phyloP scores from a whole-genome alignment of 495 filamentous ascomycete genomes.

The Penicillium pulvis region DNA sequence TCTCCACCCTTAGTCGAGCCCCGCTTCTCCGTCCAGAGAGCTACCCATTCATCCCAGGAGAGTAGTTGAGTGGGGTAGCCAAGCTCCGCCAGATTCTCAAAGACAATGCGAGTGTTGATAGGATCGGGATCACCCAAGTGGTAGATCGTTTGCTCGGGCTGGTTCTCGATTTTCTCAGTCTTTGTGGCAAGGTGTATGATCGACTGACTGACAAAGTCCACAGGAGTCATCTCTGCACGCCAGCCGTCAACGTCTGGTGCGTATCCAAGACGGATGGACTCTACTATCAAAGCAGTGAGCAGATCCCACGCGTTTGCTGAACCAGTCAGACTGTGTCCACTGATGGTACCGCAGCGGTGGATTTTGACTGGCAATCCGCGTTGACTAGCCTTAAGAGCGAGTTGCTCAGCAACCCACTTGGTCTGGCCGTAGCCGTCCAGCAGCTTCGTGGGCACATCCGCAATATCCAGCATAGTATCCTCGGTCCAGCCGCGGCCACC shows the following conservation, averaged over 20 bases:
- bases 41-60: slow-evolving; percentile 64
- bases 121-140: slow-evolving; percentile 69
- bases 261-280: slow-evolving; percentile 64
- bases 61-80: slow-evolving; percentile 63
- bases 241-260: slow-evolving; percentile 65
- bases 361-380: slow-evolving; percentile 63
- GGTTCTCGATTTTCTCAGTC: slow-evolving; percentile 26
- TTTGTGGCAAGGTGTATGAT: slow-evolving; percentile 62
- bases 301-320: slow-evolving; percentile 71
- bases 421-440: slow-evolving; percentile 66
- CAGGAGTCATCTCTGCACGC: slow-evolving; percentile 73
- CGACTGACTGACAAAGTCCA: slow-evolving; percentile 67
- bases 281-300: slow-evolving; percentile 64
- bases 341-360: slow-evolving; percentile 64
- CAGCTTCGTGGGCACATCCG: slow-evolving; percentile 60
- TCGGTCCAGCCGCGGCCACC: slow-evolving; percentile 60
- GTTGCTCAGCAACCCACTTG: slow-evolving; percentile 69
- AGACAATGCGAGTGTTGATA: slow-evolving; percentile 55
- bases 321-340: slow-evolving; percentile 62
- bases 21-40: slow-evolving; percentile 61
- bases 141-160: slow-evolving; percentile 55
- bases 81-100: slow-evolving; percentile 57
- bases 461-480: slow-evolving; percentile 55
- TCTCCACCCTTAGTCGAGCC: slow-evolving; percentile 59
- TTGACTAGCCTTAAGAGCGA: slow-evolving; percentile 61